Percentiles rank a stretch among this genome's conserved stretches.
Conservation (phyloP, 345 rosid genomes). For the Euphorbia pulcherrima region DNA sequence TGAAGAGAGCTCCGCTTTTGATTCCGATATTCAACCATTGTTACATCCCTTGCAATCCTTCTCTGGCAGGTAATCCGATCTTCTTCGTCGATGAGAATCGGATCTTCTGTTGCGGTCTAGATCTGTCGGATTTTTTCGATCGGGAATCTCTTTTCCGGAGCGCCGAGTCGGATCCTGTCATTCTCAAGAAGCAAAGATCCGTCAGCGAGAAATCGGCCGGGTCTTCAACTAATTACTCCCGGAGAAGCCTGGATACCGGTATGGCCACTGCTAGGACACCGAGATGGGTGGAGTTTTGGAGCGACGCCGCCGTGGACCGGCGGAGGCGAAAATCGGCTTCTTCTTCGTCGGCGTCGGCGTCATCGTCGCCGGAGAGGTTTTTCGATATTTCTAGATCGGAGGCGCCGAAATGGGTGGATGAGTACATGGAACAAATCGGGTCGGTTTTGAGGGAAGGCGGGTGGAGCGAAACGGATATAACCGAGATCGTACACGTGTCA, state of each 20-base stretch:
- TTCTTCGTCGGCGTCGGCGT: constrained; percentile 35
- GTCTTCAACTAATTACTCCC: constrained; percentile 45
- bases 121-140: constrained; percentile 87
- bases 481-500: constrained; percentile 70
- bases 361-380: constrained; percentile 71
- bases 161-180: constrained; percentile 40
- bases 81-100: constrained; percentile 84
- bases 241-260: constrained; percentile 64
- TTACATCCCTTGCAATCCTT: constrained; percentile 84
- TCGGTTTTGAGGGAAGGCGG: constrained; percentile 80
- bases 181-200: constrained; percentile 57
- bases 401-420: constrained; percentile 80
- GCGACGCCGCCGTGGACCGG: constrained; percentile 74
- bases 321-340: constrained; percentile 68
- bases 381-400: constrained; percentile 61
- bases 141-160: constrained; percentile 64
- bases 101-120: constrained; percentile 88
- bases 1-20: constrained; percentile 80
- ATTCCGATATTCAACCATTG: constrained; percentile 91
- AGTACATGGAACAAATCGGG: constrained; percentile 67
- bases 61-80: constrained; percentile 91
- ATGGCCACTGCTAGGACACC: constrained; percentile 46
- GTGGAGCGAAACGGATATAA: constrained; percentile 77
- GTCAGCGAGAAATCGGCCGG: constrained; percentile 57
- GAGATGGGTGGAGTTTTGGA: constrained; percentile 98